Evolutionary conservation across 345 rosid species (phyloP).

Genomic region (Linum usitatissimum): DNA sequence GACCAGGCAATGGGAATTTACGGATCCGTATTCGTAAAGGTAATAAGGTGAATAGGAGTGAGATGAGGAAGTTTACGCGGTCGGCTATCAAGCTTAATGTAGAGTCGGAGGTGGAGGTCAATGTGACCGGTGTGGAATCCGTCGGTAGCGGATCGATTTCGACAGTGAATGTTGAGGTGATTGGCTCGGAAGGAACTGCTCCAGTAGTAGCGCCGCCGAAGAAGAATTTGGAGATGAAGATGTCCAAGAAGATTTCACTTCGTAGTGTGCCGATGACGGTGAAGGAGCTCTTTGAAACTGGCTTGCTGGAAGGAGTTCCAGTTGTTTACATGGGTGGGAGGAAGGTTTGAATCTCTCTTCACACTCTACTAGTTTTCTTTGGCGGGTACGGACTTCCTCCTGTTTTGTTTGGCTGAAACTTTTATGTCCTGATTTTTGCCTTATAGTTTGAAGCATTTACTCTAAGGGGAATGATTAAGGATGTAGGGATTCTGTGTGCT

Average conservation of each 20-base stretch:
- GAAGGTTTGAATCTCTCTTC: conserved; percentile 36
- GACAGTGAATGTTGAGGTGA: conserved; percentile 35
- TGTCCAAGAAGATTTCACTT: conserved; percentile 41
- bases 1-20: background rate
- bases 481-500: conserved; percentile 84
- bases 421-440: background rate
- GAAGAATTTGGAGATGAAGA: conserved; percentile 44
- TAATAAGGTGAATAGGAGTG: background rate
- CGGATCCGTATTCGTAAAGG: background rate
- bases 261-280: conserved; percentile 65
- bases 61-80: conserved; percentile 17
- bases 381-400: background rate
- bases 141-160: conserved; percentile 16
- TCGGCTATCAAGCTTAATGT: conserved; percentile 24
- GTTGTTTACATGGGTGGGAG: conserved; percentile 83
- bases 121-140: conserved; percentile 27
- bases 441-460: conserved; percentile 64
- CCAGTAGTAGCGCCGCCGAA: conserved; percentile 20
- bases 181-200: conserved; percentile 39
- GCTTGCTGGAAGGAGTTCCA: conserved; percentile 13
- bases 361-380: background rate
- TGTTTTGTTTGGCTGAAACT: background rate
- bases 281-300: conserved; percentile 14
- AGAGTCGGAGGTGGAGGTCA: conserved; percentile 21
- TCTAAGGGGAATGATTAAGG: conserved; percentile 79